phyloP scores from a whole-genome alignment of 371 early-diverging fungal genomes.

The Rhizopus arrhizus region DNA sequence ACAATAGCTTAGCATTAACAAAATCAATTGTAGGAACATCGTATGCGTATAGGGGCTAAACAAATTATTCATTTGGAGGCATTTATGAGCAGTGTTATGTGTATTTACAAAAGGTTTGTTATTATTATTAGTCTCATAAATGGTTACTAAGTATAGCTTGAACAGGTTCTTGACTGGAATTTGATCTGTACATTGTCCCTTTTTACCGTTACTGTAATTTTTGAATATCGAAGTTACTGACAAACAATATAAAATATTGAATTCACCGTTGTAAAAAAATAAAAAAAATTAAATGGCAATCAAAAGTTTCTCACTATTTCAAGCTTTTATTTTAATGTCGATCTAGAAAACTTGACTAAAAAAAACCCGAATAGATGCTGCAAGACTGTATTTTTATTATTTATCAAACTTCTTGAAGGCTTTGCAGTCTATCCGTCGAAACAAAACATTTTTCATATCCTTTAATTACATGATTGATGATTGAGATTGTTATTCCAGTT shows the following conservation, averaged over 20 bases:
- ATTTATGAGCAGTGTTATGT: constrained; percentile 91
- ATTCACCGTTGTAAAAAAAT: too few relatives aligned
- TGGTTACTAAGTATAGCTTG: background rate
- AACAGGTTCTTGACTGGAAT: background rate
- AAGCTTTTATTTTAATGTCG: too few relatives aligned
- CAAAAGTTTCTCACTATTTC: too few relatives aligned
- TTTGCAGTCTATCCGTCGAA: too few relatives aligned
- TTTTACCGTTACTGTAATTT: constrained; percentile 26
- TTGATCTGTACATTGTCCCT: constrained; percentile 24
- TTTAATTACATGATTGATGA: too few relatives aligned
- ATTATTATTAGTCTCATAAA: background rate
- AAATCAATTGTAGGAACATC: constrained; percentile 72
- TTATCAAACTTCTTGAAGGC: too few relatives aligned
- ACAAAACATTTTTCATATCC: too few relatives aligned
- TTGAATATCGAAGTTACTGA: constrained; percentile 33
- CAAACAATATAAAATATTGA: constrained; percentile 21
- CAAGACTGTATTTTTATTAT: too few relatives aligned
- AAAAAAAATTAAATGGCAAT: too few relatives aligned
- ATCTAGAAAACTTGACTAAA: too few relatives aligned
- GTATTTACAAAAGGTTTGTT: constrained; percentile 53
- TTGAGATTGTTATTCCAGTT: too few relatives aligned
- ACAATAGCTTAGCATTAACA: background rate
- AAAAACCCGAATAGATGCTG: too few relatives aligned
- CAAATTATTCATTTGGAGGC: constrained; percentile 98
- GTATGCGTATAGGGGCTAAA: constrained; percentile 87